A percentile compares a stretch with the other conserved stretches of the same genome.
Conservation (phyloP, 176 grass and related monocot species). For the Olyra latifolia region DNA sequence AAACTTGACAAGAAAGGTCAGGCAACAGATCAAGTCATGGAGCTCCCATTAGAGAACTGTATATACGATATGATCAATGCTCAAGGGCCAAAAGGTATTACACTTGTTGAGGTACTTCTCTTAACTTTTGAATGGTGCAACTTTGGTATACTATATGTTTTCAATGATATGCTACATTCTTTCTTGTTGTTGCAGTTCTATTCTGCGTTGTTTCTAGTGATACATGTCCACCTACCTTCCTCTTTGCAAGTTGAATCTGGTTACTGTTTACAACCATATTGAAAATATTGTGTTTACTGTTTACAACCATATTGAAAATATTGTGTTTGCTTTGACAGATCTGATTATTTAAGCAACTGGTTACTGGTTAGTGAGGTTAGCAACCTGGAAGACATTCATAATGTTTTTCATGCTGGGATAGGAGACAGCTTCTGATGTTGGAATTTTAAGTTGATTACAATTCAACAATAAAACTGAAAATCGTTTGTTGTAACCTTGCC, state of each 20-base stretch:
- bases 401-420: conserved; percentile 24
- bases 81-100: conserved; percentile 86
- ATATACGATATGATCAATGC: conserved; percentile 95
- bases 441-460: not conserved
- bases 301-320: conserved; percentile 3
- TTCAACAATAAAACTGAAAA: not conserved
- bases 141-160: conserved; percentile 16
- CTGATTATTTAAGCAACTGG: conserved; percentile 8
- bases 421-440: not conserved
- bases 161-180: not conserved
- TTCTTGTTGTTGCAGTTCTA: conserved; percentile 13
- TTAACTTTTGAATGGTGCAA: conserved; percentile 8
- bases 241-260: conserved; percentile 26
- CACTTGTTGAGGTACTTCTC: conserved; percentile 77
- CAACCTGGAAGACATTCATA: not conserved
- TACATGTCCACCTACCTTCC: not conserved
- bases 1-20: conserved; percentile 70
- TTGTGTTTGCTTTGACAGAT: not conserved
- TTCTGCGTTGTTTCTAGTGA: conserved; percentile 28
- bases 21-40: conserved; percentile 80
- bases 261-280: not conserved
- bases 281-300: not conserved
- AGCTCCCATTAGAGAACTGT: conserved; percentile 80
- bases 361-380: conserved; percentile 21
- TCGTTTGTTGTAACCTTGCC: not conserved